A percentile compares a stretch with the other conserved stretches of the same genome.
These are phyloP conservation scores for Phytomonas serpens DNA, from an alignment of 208 protist genomes.

Conservation along the genomic window DNA sequence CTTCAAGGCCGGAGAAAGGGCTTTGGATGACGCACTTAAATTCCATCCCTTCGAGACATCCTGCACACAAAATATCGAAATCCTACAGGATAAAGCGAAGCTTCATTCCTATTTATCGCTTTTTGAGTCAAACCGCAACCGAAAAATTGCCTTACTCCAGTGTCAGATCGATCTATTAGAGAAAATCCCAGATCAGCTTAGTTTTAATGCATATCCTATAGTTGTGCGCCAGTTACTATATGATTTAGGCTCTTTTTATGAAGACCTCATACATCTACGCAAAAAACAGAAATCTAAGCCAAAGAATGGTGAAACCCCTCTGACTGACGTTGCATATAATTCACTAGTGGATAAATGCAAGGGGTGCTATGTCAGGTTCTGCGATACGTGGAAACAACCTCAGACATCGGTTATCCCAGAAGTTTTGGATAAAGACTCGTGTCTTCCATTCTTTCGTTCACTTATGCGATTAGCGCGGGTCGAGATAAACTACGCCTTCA, in stretches of 20 bases:
- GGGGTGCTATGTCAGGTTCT: constrained; percentile 64
- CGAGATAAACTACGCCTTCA: constrained; percentile 33
- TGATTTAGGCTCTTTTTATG: constrained; percentile 70
- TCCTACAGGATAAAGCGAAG: constrained; percentile 55
- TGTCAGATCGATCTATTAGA: constrained; percentile 56
- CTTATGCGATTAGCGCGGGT: constrained; percentile 68
- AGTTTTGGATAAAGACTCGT: constrained; percentile 55
- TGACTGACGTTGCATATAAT: constrained; percentile 68
- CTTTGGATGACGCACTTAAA: constrained; percentile 60
- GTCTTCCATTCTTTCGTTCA: constrained; percentile 68
- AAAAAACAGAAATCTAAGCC: constrained; percentile 45
- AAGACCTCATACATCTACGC: constrained; percentile 61
- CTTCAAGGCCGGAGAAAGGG: constrained; percentile 65
- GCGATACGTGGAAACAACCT: constrained; percentile 65
- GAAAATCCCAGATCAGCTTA: constrained; percentile 65
- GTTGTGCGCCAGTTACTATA: constrained; percentile 75
- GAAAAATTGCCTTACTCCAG: constrained; percentile 74
- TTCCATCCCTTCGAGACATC: constrained; percentile 74
- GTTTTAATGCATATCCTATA: constrained; percentile 80
- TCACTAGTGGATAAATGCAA: constrained; percentile 37
- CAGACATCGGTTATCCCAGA: constrained; percentile 35
- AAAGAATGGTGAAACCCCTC: constrained; percentile 34
- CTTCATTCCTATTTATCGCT: constrained; percentile 48
- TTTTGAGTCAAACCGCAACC: constrained; percentile 52
- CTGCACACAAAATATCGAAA: constrained; percentile 81